phyloP scores from a whole-genome alignment of 1,139 yeast genomes.

The Kodamaea anthophila region DNA sequence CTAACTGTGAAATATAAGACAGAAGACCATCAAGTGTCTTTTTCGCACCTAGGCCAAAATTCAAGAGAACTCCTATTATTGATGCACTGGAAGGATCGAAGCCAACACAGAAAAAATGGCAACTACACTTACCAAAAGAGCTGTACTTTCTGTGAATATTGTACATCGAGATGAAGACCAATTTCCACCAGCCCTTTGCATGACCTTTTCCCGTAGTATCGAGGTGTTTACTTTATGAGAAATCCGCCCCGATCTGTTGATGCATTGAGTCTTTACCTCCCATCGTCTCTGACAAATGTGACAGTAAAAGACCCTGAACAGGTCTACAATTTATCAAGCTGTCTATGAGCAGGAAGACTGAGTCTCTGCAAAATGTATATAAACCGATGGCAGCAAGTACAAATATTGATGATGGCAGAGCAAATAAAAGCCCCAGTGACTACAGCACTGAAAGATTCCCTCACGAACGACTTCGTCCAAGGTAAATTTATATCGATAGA shows the following conservation, averaged over 20 bases:
- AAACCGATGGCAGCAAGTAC: slow-evolving; percentile 18
- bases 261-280: slow-evolving; percentile 32
- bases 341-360: slow-evolving; percentile 34
- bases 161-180: slow-evolving; percentile 38
- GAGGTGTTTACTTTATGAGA: slow-evolving; percentile 17
- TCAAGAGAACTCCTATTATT: slow-evolving; percentile 33
- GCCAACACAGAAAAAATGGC: slow-evolving; percentile 3
- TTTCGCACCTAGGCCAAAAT: slow-evolving; percentile 29
- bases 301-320: slow-evolving; percentile 22
- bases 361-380: slow-evolving; percentile 22
- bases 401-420: slow-evolving; percentile 29
- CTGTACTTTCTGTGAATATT: slow-evolving; percentile 27
- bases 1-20: slow-evolving; percentile 30
- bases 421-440: slow-evolving; percentile 19
- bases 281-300: slow-evolving; percentile 20
- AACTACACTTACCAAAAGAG: slow-evolving; percentile 21
- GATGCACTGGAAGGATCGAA: slow-evolving; percentile 20
- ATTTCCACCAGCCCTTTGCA: slow-evolving; percentile 25
- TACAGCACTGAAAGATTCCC: slow-evolving; percentile 16
- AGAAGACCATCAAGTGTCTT: slow-evolving; percentile 25
- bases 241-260: slow-evolving; percentile 24
- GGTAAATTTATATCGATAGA: slow-evolving; percentile 29
- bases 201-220: slow-evolving; percentile 15
- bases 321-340: slow-evolving; percentile 31
- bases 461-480: slow-evolving; percentile 24